phyloP scores from a whole-genome alignment of 2,329 filamentous ascomycete genomes.

The Exutisphaerella laricina region DNA sequence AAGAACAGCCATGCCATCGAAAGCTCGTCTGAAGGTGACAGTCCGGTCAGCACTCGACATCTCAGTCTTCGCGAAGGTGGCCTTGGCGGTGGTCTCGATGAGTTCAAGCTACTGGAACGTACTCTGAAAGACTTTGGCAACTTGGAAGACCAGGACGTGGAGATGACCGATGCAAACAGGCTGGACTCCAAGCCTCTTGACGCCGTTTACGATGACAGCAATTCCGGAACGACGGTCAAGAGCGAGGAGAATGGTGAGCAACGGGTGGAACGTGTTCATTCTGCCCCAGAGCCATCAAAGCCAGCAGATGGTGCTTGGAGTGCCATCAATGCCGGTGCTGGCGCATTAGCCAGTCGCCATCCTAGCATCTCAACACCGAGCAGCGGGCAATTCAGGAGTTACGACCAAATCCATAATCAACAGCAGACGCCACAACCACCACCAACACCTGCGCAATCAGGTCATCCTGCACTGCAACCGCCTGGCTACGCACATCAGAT shows the following conservation, averaged over 20 bases:
- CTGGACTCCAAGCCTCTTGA: conserved; percentile 21
- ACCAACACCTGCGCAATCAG: background rate
- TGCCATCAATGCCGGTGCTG: conserved; percentile 34
- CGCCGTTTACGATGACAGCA: conserved; percentile 28
- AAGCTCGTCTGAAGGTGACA: conserved; percentile 29
- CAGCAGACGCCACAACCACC: conserved; percentile 14
- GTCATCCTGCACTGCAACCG: conserved; percentile 3
- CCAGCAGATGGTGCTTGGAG: conserved; percentile 36
- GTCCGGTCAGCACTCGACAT: conserved; percentile 25
- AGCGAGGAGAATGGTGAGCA: conserved; percentile 28
- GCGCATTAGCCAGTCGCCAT: conserved; percentile 23
- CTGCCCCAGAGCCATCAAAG: conserved; percentile 18
- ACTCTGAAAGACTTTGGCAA: conserved; percentile 34
- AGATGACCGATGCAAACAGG: conserved; percentile 32
- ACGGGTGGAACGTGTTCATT: conserved; percentile 12
- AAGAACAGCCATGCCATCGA: conserved; percentile 31
- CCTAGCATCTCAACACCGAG: conserved; percentile 20
- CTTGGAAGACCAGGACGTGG: conserved; percentile 34
- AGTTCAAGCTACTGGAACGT: conserved; percentile 46
- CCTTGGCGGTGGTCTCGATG: conserved; percentile 50
- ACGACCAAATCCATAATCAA: conserved; percentile 24
- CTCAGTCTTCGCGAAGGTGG: conserved; percentile 31
- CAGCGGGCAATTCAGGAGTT: conserved; percentile 27
- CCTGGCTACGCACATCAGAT: conserved; percentile 18
- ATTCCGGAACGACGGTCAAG: conserved; percentile 29